These are phyloP conservation scores for Exophiala viscosa DNA, from an alignment of 2,329 filamentous ascomycete species.

Conservation along the genomic window DNA sequence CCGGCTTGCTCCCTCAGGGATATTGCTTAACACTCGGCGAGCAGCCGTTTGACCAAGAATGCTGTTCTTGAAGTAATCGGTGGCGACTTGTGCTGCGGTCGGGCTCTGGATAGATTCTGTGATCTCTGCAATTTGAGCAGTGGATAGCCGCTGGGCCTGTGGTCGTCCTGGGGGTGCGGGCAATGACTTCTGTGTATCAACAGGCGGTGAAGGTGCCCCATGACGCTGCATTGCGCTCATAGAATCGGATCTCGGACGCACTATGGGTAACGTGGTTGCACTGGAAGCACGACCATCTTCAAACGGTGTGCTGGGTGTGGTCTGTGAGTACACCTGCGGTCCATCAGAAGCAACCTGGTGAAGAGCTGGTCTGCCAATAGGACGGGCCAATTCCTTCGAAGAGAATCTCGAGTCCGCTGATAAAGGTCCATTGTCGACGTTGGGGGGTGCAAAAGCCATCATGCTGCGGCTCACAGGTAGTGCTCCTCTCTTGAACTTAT, in stretches of 20 bases:
- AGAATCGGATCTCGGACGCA: conserved; percentile 13
- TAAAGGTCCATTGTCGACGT: not conserved
- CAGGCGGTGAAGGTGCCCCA: not conserved
- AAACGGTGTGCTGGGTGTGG: conserved; percentile 4
- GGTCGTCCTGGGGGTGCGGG: conserved; percentile 9
- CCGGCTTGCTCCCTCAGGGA: conserved; percentile 17
- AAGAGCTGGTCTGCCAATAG: conserved; percentile 1
- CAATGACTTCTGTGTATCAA: conserved; percentile 15
- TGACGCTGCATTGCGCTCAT: conserved; percentile 12
- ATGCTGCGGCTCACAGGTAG: conserved; percentile 19
- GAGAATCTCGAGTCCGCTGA: conserved; percentile 9
- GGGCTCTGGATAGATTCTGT: conserved; percentile 11
- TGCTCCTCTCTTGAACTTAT: conserved; percentile 6
- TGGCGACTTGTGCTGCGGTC: conserved; percentile 16
- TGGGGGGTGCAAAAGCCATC: conserved; percentile 8
- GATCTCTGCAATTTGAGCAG: conserved; percentile 10
- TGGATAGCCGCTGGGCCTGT: not conserved
- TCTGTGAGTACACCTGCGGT: not conserved
- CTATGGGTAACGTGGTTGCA: not conserved
- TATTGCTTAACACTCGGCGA: conserved; percentile 21
- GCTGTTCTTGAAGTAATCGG: conserved; percentile 17
- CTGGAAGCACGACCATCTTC: conserved; percentile 1
- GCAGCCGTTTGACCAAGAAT: conserved; percentile 19
- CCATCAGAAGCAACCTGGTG: conserved; percentile 1
- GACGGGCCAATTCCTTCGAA: conserved; percentile 15